Conservation (phyloP, 2,329 filamentous ascomycete genomes). For the Colletotrichum gloeosporioides region DNA sequence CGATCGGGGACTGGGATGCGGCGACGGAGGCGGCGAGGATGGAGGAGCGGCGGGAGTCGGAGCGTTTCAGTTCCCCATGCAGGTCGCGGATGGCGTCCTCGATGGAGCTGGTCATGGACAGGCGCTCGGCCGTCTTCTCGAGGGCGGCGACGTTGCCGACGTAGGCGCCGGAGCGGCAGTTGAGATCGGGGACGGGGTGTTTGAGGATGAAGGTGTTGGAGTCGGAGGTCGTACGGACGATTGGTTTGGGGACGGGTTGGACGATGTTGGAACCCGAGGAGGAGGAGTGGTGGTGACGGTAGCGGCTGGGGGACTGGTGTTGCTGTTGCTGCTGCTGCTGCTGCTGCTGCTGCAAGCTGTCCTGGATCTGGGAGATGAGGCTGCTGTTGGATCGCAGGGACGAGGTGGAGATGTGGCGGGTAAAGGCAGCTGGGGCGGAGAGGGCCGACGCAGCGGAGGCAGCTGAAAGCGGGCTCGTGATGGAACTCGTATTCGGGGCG, state of each 20-base stretch:
- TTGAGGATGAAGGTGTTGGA: conserved; percentile 50
- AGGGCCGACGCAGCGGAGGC: neutral
- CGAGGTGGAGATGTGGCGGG: conserved; percentile 11
- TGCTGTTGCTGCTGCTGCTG: conserved; percentile 4
- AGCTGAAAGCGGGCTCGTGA: conserved; percentile 8
- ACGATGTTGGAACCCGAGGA: neutral
- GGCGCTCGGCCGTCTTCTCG: conserved; percentile 76
- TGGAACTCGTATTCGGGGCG: conserved; percentile 14
- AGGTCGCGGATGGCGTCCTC: conserved; percentile 79
- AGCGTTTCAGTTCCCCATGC: conserved; percentile 73
- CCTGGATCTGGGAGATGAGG: conserved; percentile 25
- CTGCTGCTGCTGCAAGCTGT: conserved; percentile 18
- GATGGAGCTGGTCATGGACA: conserved; percentile 77
- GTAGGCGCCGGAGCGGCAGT: conserved; percentile 66
- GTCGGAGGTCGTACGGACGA: conserved; percentile 52
- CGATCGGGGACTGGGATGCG: conserved; percentile 25
- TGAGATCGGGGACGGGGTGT: conserved; percentile 68
- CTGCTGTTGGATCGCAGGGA: conserved; percentile 15
- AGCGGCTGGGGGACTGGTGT: neutral
- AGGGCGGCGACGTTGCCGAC: conserved; percentile 74
- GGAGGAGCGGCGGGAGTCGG: conserved; percentile 71
- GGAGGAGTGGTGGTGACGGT: conserved; percentile 17
- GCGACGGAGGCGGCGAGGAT: conserved; percentile 56
- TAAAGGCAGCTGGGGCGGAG: conserved; percentile 12
- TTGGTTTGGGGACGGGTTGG: conserved; percentile 38